Conservation (phyloP, 345 rosid genomes). For the Orychophragmus violaceus region DNA sequence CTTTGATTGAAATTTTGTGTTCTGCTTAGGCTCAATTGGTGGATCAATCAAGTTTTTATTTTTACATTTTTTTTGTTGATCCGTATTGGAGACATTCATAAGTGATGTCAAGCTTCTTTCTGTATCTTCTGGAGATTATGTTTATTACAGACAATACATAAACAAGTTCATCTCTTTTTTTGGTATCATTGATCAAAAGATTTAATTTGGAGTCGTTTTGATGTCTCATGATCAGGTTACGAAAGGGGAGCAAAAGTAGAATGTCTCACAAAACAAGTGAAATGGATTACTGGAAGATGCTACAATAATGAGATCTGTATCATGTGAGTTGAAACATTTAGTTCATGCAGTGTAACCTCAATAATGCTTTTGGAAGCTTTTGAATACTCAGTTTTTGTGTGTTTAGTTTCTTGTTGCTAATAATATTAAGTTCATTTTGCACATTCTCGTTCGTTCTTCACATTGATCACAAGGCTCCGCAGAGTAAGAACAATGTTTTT, state of each 20-base stretch:
- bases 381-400: conserved; percentile 7
- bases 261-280: conserved; percentile 26
- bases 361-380: conserved; percentile 24
- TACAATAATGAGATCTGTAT: conserved; percentile 4
- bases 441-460: not conserved
- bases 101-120: not conserved
- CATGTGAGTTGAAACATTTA: conserved; percentile 5
- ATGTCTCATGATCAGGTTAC: conserved; percentile 7
- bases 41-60: not conserved
- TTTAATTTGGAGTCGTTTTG: not conserved
- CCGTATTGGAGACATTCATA: not conserved
- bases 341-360: conserved; percentile 14
- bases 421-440: conserved; percentile 13
- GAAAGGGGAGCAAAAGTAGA: conserved; percentile 26
- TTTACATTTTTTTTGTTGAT: too few relatives aligned
- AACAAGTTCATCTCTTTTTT: not conserved
- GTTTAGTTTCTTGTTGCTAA: conserved; percentile 7
- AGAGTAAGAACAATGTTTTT: not conserved
- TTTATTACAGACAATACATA: not conserved
- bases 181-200: not conserved
- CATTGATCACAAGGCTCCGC: conserved; percentile 3
- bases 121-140: not conserved
- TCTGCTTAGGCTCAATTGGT: not conserved
- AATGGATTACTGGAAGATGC: not conserved
- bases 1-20: not conserved